These are phyloP conservation scores for Pleurotus sapidus DNA, from an alignment of 768 basidiomycete species.

Conservation along the genomic window DNA sequence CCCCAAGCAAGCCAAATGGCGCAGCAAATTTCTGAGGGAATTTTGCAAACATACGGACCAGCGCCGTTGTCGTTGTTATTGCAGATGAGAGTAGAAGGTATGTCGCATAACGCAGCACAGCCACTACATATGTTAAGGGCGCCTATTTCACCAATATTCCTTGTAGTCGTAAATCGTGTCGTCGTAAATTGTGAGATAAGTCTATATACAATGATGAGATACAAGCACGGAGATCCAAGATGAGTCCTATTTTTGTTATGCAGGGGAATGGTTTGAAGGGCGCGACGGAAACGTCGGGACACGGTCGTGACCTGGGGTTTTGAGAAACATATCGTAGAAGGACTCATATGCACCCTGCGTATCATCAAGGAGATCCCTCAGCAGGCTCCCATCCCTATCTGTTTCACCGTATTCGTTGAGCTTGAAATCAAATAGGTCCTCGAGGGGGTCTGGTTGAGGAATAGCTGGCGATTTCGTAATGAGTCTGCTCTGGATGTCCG, in stretches of 20 bases:
- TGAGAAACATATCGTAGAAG: constrained; percentile 2
- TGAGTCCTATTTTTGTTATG: too few species aligned
- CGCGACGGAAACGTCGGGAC: too few species aligned
- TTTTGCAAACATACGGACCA: constrained; percentile 57
- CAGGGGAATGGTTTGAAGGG: too few species aligned
- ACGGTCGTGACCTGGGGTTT: too few species aligned
- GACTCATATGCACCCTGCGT: constrained; percentile 1
- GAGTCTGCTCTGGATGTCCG: background rate
- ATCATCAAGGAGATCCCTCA: background rate
- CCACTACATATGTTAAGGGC: background rate
- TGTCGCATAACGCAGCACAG: background rate
- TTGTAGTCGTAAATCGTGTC: too few species aligned
- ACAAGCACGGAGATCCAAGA: too few species aligned
- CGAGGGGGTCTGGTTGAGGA: background rate
- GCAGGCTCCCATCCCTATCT: background rate
- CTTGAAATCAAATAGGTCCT: background rate
- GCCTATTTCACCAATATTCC: too few species aligned
- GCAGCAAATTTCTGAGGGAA: constrained; percentile 71
- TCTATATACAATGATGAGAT: too few species aligned
- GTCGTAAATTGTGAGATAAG: too few species aligned
- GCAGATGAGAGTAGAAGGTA: background rate
- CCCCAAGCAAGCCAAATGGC: constrained; percentile 76
- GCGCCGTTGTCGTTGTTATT: too few species aligned
- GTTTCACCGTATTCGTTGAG: background rate
- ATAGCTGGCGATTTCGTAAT: background rate